A percentile compares a stretch with the other conserved stretches of the same genome.
phyloP scores from a whole-genome alignment of 352 stramenopile genomes.

The Nothophytophthora sp. region DNA sequence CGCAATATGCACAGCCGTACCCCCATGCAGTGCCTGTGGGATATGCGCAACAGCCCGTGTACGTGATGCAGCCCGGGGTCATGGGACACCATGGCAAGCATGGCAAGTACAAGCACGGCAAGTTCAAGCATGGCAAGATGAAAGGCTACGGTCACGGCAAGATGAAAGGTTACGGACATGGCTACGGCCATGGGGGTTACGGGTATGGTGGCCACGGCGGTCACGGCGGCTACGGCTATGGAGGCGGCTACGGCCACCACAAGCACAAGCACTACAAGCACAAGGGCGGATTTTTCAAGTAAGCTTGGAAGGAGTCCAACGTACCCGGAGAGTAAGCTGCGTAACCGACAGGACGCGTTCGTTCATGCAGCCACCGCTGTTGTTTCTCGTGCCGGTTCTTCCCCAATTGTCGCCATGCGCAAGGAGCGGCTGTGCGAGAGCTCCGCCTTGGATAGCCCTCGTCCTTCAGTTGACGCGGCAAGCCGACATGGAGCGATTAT shows the following conservation, averaged over 20 bases:
- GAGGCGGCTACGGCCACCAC: constrained; percentile 20
- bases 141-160: constrained; percentile 19
- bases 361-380: too few species aligned
- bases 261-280: constrained; percentile 36
- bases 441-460: too few species aligned
- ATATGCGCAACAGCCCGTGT: constrained; percentile 20
- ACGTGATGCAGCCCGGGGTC: constrained; percentile 39
- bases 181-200: constrained; percentile 15
- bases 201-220: constrained; percentile 17
- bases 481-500: too few species aligned
- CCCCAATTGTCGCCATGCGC: too few species aligned
- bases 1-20: not conserved
- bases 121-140: constrained; percentile 36
- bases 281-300: constrained; percentile 32
- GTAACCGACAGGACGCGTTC: too few species aligned
- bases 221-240: constrained; percentile 9
- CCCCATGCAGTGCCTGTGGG: not conserved
- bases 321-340: too few species aligned
- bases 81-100: constrained; percentile 35
- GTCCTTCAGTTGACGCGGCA: too few species aligned
- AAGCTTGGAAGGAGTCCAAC: not conserved
- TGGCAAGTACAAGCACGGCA: constrained; percentile 37
- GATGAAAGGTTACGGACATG: constrained; percentile 8
- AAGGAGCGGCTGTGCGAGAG: too few species aligned
- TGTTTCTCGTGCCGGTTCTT: too few species aligned